phyloP scores from a whole-genome alignment of 2,329 filamentous ascomycete genomes.

The Cercospora sojina region DNA sequence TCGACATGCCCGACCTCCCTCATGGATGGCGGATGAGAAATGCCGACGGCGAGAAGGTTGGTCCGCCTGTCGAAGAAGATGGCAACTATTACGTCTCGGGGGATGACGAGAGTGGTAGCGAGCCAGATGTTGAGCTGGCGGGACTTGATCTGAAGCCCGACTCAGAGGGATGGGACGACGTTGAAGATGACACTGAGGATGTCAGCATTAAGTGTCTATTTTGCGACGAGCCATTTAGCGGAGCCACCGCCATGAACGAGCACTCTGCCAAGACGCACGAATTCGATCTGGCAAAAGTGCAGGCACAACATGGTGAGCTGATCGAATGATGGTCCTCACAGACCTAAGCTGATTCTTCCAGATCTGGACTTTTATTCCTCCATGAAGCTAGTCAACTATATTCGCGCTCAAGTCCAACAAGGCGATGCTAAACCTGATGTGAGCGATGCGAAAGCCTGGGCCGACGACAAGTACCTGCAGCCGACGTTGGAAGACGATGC shows the following conservation, averaged over 20 bases:
- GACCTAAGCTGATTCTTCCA: constrained; percentile 21
- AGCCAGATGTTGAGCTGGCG: constrained; percentile 24
- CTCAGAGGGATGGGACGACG: constrained; percentile 48
- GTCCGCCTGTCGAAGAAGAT: constrained; percentile 29
- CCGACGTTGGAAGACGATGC: constrained; percentile 88
- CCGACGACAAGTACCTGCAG: constrained; percentile 77
- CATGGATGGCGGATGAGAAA: constrained; percentile 32
- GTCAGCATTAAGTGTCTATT: constrained; percentile 44
- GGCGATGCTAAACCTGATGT: constrained; percentile 52
- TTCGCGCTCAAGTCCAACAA: constrained; percentile 44
- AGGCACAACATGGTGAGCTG: constrained; percentile 40
- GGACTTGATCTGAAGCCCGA: constrained; percentile 36
- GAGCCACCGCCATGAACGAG: constrained; percentile 39
- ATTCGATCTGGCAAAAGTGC: constrained; percentile 43
- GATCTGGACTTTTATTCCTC: constrained; percentile 48
- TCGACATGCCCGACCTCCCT: constrained; percentile 25
- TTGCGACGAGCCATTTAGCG: constrained; percentile 39
- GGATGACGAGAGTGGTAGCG: constrained; percentile 22
- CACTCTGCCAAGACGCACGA: constrained; percentile 40
- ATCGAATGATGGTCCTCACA: not conserved
- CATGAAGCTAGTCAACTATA: constrained; percentile 52
- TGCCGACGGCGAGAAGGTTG: constrained; percentile 24
- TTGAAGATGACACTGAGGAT: constrained; percentile 43
- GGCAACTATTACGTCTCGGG: constrained; percentile 24
- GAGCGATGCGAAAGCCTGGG: constrained; percentile 62